phyloP scores from a whole-genome alignment of 148 eudicot species.

The Fagopyrum tataricum region DNA sequence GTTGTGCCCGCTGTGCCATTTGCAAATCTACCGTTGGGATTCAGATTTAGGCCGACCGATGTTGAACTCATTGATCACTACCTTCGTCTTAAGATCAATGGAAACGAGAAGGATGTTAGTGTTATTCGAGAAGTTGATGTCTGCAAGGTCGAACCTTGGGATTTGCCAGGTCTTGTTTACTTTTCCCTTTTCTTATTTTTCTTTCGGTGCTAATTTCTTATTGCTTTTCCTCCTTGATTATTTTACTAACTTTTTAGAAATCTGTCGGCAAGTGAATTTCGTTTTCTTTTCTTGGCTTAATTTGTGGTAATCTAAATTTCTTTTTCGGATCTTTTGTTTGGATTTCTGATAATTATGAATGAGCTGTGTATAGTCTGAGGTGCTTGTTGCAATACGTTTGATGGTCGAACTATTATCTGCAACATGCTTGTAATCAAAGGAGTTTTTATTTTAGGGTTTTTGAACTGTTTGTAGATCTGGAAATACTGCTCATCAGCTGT shows the following conservation, averaged over 20 bases:
- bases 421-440: not conserved
- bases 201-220: not conserved
- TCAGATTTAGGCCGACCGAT: constrained; percentile 83
- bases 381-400: not conserved
- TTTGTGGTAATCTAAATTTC: not conserved
- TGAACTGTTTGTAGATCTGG: constrained; percentile 10
- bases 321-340: not conserved
- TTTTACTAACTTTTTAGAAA: not conserved
- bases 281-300: not conserved
- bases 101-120: constrained; percentile 45
- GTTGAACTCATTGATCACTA: constrained; percentile 80
- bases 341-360: not conserved
- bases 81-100: constrained; percentile 71
- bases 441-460: constrained; percentile 1
- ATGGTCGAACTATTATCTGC: not conserved
- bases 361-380: not conserved
- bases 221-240: not conserved
- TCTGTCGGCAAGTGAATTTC: not conserved
- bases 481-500: not conserved
- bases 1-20: constrained; percentile 36
- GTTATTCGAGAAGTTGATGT: constrained; percentile 83
- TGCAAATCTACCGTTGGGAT: constrained; percentile 67
- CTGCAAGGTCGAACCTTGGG: constrained; percentile 90
- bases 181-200: not conserved
- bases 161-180: constrained; percentile 60